Evolutionary conservation across 1,139 yeast species (phyloP), one percentile per base, ranked within the genome.

Genomic region (Geotrichum klebahnii): DNA sequence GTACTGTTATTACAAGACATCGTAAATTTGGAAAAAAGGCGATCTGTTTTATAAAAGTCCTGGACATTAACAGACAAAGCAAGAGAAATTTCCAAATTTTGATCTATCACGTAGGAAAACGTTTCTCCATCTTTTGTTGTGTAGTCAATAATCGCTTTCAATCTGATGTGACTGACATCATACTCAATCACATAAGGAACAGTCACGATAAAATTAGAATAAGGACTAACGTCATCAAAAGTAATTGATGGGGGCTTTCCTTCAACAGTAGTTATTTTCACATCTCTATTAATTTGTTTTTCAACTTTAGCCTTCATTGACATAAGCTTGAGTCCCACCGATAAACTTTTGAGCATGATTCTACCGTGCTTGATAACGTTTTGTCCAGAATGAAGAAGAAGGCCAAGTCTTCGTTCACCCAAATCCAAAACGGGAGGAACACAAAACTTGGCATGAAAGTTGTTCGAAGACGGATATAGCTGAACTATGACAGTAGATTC

Each of bases 21-120:
- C 20, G 82, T 79, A 60, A 83, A 85, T 57, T 80, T 81, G 2
- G 90, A 81, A 58, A 78, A 82, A 1, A 85, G 69, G 46, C 72
- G 71, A 6, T 75, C 66, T 0, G 75, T 63, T 52, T 77, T 78
- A 68, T 84, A 84, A 12, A 81, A 79, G 63, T 86, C 95, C 59
- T 84, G 90, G 1, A 85, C 94, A 2, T 86, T 78, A 1, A 85
- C 90, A 0, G 89, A 82, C 33, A 85, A 69, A 1, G 80, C 70
- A 3, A 80, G 74, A 3, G 59, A 52, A 12, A 60, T 54, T 26
- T 61, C 61, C 1, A 62, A 52, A 9, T 53, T 53, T 14, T 56
- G 58, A 14, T 52, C 48, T 22, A 57, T 49, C 28, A 53, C 51
- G 35, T 58, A 53, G 16, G 50, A 53, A 36, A 45, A 59, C 5